Conservation (phyloP, 1,284 basidiomycete genomes). For the Athelia psychrophila region DNA sequence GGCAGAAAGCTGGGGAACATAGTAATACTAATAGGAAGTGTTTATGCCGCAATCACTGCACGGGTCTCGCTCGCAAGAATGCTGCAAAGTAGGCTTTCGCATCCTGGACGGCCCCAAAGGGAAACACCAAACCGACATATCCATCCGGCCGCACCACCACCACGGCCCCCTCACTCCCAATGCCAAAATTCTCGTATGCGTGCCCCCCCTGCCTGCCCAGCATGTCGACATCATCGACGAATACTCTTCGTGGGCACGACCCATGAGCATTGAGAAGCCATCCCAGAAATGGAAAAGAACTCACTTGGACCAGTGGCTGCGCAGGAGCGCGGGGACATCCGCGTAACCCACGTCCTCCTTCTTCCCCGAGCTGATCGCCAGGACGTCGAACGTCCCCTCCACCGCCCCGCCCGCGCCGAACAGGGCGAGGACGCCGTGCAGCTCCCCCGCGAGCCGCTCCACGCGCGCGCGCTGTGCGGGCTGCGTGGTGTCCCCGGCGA, state of each 20-base stretch:
- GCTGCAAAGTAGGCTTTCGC: conserved; percentile 52
- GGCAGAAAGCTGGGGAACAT: too few species aligned
- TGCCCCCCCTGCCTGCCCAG: conserved; percentile 37
- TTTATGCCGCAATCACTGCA: too few species aligned
- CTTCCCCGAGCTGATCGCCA: conserved; percentile 46
- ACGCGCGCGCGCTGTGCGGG: conserved; percentile 38
- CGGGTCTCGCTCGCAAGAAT: conserved; percentile 24
- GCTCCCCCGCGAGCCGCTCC: conserved; percentile 40
- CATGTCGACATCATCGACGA: conserved; percentile 45
- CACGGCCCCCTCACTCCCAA: conserved; percentile 51
- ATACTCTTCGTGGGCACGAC: conserved; percentile 32
- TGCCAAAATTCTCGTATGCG: conserved; percentile 54
- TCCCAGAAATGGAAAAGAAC: conserved; percentile 15
- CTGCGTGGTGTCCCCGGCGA: conserved; percentile 53
- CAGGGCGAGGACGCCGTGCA: conserved; percentile 37
- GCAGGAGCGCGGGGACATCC: conserved; percentile 46
- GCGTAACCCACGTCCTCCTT: conserved; percentile 46
- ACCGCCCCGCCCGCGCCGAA: conserved; percentile 24
- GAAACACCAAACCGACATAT: conserved; percentile 62
- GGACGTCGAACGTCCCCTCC: conserved; percentile 48
- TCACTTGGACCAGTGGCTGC: conserved; percentile 68
- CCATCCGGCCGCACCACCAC: conserved; percentile 75
- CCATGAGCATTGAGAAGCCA: not conserved
- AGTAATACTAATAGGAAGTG: too few species aligned
- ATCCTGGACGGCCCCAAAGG: conserved; percentile 40